Evolutionary conservation across 228 moss, liverwort and hornwort species (phyloP), one percentile per base, ranked within the genome.

Genomic region (Sphagnum magellanicum): DNA sequence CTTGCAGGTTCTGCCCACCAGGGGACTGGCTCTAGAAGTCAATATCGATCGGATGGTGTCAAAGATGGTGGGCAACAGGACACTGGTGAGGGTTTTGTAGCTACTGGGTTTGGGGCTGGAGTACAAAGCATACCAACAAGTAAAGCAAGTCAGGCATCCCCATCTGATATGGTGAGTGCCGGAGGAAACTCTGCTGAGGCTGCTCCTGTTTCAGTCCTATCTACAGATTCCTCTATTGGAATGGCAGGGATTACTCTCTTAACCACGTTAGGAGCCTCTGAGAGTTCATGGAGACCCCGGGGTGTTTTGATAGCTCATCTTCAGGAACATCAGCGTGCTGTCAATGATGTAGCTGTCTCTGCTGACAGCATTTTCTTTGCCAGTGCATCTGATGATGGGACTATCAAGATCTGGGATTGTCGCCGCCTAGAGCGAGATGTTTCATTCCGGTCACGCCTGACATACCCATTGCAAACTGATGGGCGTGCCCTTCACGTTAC

Each of bases 321-420:
- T 47, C 94, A 98, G 79, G 98, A 98, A 87, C 98, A 98, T 77
- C 93, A 94, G 77, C 89, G 86, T 66, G 89, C 98, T 58, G 98
- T 98, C 66, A 98, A 98, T 70, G 87, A 98, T 78, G 85, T 98
- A 50, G 92, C 98, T 52, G 94, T 98, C 48, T 90, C 98, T 13
- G 89, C 82, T 89, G 94, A 98, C 71, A 89, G 89, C 48, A 77
- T 83, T 57, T 92, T 93, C 74, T 80, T 98, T 69, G 91, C 92
- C 47, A 98, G 94, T 80, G 98, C 90, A 65, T 93, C 98, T 66
- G 98, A 98, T 84, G 98, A 98, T 74, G 98, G 98, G 60, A 94
- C 90, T 6, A 94, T 98, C 50, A 98, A 94, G 73, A 87, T 98
- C 63, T 98, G 98, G 98, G 98, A 98, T 67, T 94, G 90, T 70